A percentile compares a stretch with the other conserved stretches of the same genome.
Evolutionary conservation across 2,329 filamentous ascomycete species (phyloP).

Genomic region (Ophiocordyceps camponoti-saundersi): DNA sequence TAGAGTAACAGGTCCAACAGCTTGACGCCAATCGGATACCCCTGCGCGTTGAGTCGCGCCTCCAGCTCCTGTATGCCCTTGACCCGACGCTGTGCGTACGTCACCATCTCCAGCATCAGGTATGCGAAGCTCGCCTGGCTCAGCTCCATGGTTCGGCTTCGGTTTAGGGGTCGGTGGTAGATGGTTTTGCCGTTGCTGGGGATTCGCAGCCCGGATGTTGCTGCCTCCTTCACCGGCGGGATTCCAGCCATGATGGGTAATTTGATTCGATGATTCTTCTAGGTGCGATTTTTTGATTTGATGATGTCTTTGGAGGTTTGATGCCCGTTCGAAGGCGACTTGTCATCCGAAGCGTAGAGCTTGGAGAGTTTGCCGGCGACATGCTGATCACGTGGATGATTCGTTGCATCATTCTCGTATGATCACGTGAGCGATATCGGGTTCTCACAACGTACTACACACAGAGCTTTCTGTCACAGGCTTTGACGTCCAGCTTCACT

Average conservation of each 20-base stretch:
- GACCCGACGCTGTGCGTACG: constrained; percentile 79
- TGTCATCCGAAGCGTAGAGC: neutral
- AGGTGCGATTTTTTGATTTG: neutral
- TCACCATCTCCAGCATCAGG: constrained; percentile 91
- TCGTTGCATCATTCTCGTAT: too few relatives aligned
- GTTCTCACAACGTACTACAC: too few relatives aligned
- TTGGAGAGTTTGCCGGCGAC: neutral
- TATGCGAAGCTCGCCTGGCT: constrained; percentile 92
- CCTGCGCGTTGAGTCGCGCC: constrained; percentile 74
- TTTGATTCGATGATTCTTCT: neutral
- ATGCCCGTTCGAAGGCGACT: neutral
- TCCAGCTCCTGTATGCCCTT: constrained; percentile 90
- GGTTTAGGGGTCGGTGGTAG: constrained; percentile 89
- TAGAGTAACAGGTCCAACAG: constrained; percentile 90
- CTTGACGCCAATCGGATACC: constrained; percentile 84
- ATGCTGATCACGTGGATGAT: too few relatives aligned
- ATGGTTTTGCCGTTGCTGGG: constrained; percentile 93
- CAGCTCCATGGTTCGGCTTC: constrained; percentile 72
- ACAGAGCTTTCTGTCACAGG: too few relatives aligned
- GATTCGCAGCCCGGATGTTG: constrained; percentile 55
- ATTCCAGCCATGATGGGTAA: neutral
- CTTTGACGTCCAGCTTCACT: too few relatives aligned
- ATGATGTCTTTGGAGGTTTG: neutral
- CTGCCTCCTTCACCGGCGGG: neutral
- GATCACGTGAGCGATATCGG: too few relatives aligned